Evolutionary conservation across 352 stramenopile genomes (phyloP).

Genomic region (Aphanomyces stellatus): DNA sequence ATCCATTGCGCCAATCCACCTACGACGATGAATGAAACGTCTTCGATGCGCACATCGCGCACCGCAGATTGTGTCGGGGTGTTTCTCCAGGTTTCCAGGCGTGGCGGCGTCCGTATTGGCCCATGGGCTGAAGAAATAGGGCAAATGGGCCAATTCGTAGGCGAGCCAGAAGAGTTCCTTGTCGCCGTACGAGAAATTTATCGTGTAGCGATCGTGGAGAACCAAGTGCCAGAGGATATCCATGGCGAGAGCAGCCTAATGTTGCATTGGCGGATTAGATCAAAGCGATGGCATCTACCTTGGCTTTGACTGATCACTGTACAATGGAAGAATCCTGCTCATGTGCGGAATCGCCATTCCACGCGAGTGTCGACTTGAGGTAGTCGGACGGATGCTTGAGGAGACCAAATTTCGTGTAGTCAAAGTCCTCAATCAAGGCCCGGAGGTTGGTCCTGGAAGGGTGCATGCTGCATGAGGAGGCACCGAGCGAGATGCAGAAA

Average conservation of each 20-base stretch:
- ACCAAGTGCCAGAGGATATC: constrained; percentile 15
- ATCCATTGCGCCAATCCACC: constrained; percentile 14
- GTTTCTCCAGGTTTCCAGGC: constrained; percentile 1
- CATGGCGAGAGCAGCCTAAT: background rate
- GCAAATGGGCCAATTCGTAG: background rate
- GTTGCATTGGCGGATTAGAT: too few species aligned
- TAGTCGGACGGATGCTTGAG: constrained; percentile 2
- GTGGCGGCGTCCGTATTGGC: constrained; percentile 6
- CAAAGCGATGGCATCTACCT: too few species aligned
- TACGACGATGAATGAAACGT: background rate
- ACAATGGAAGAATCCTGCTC: constrained; percentile 21
- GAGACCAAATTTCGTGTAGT: constrained; percentile 5
- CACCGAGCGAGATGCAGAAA: background rate
- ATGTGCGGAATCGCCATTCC: background rate
- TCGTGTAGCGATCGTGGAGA: background rate
- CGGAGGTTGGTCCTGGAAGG: background rate
- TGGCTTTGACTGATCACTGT: constrained; percentile 17
- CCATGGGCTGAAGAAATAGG: constrained; percentile 17
- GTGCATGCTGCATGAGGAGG: background rate
- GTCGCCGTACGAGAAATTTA: constrained; percentile 16
- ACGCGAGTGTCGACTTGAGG: constrained; percentile 1
- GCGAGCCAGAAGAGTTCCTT: constrained; percentile 21
- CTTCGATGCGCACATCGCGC: background rate
- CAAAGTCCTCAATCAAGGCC: background rate
- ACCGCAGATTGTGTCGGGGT: constrained; percentile 17